These are phyloP conservation scores for Aspergillus jensenii DNA, from an alignment of 2,329 filamentous ascomycete species.

Conservation along the genomic window DNA sequence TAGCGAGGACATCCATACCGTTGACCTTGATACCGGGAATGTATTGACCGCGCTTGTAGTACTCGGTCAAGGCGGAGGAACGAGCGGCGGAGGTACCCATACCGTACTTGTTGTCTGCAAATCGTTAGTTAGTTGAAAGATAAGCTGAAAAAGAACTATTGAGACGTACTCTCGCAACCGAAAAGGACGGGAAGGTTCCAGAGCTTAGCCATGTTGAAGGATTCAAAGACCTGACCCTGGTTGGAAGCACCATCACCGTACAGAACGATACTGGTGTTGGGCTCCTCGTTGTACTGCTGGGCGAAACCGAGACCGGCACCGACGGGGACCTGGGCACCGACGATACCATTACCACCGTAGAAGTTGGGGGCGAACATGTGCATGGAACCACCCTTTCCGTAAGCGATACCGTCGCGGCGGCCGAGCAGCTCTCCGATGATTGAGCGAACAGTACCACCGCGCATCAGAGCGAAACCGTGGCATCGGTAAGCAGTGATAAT, in stretches of 20 bases:
- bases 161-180: slow-evolving; percentile 87
- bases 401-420: slow-evolving; percentile 92
- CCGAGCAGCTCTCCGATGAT: slow-evolving; percentile 96
- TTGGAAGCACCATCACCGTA: slow-evolving; percentile 99
- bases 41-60: slow-evolving; percentile 99
- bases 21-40: slow-evolving; percentile 99
- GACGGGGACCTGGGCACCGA: slow-evolving; percentile 96
- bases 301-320: slow-evolving; percentile 96
- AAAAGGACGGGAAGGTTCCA: slow-evolving; percentile 97
- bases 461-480: slow-evolving; percentile 98
- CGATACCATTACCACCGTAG: slow-evolving; percentile 98
- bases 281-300: slow-evolving; percentile 86
- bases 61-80: slow-evolving; percentile 93
- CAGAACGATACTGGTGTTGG: slow-evolving; percentile 82
- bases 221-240: slow-evolving; percentile 99
- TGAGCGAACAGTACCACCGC: slow-evolving; percentile 82
- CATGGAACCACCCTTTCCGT: slow-evolving; percentile 99
- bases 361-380: slow-evolving; percentile 99
- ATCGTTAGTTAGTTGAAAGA: background rate
- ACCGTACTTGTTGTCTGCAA: slow-evolving; percentile 97
- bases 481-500: slow-evolving; percentile 98
- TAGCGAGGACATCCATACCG: slow-evolving; percentile 97
- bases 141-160: background rate
- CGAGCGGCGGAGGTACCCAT: slow-evolving; percentile 97
- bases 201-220: slow-evolving; percentile 99